A percentile compares a stretch with the other conserved stretches of the same genome.
These are phyloP conservation scores for Penicillium sclerotigenum DNA, from an alignment of 2,329 filamentous ascomycete genomes.

Conservation along the genomic window DNA sequence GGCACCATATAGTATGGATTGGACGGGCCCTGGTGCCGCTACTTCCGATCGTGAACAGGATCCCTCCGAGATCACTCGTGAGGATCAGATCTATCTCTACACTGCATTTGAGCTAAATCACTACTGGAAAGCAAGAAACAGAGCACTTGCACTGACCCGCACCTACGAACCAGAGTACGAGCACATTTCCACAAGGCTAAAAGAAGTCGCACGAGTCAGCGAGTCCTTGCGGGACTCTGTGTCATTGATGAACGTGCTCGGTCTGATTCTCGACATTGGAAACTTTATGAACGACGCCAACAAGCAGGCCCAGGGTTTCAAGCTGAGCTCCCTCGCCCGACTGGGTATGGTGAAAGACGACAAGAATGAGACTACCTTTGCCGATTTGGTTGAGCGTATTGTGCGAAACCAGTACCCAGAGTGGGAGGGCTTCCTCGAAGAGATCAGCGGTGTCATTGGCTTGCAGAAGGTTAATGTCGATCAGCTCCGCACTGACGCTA, in stretches of 20 bases:
- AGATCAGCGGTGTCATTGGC: constrained; percentile 74
- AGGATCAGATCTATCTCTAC: constrained; percentile 92
- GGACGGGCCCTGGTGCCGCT: constrained; percentile 81
- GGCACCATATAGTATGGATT: constrained; percentile 94
- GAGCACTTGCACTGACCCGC: constrained; percentile 78
- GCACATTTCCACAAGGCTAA: constrained; percentile 79
- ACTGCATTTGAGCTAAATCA: constrained; percentile 93
- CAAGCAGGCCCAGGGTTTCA: constrained; percentile 97
- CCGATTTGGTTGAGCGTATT: constrained; percentile 92
- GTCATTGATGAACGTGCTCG: constrained; percentile 90
- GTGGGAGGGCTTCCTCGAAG: constrained; percentile 83
- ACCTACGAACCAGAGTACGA: constrained; percentile 88
- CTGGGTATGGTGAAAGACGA: constrained; percentile 98
- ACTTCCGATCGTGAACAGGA: constrained; percentile 79
- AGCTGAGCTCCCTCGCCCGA: constrained; percentile 87
- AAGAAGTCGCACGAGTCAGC: constrained; percentile 79
- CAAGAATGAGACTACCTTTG: constrained; percentile 95
- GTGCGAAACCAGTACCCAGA: constrained; percentile 95
- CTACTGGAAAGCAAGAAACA: constrained; percentile 98
- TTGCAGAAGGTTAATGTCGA: constrained; percentile 94
- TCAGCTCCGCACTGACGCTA: constrained; percentile 81
- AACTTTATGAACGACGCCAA: constrained; percentile 99
- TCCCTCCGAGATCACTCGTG: constrained; percentile 80
- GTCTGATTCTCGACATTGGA: constrained; percentile 93
- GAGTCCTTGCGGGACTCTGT: constrained; percentile 89